Percentiles rank a stretch among this genome's conserved stretches.
These are phyloP conservation scores for Hortiboletus flavorubellus DNA, from an alignment of 768 basidiomycete genomes.

Conservation along the genomic window DNA sequence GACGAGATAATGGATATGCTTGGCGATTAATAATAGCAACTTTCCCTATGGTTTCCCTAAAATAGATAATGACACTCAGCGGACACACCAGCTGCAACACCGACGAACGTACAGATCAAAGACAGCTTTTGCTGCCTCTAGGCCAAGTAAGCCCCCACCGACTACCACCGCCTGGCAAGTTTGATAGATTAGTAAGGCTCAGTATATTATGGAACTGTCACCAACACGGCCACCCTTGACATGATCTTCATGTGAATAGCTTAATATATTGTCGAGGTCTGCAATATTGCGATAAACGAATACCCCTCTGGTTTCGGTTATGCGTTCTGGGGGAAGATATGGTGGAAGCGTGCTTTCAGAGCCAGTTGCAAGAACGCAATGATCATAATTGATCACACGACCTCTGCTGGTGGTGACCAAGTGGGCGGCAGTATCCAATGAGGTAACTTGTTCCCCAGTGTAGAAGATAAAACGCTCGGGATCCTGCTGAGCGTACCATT, in stretches of 20 bases:
- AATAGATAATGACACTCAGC: neutral
- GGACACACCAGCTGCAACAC: neutral
- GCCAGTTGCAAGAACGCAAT: constrained; percentile 67
- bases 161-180: constrained; percentile 37
- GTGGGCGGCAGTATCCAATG: constrained; percentile 37
- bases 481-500: constrained; percentile 60
- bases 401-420: constrained; percentile 47
- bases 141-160: constrained; percentile 68
- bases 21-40: constrained; percentile 54
- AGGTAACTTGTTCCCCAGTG: constrained; percentile 45
- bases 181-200: neutral
- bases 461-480: constrained; percentile 54
- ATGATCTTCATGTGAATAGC: constrained; percentile 47
- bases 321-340: constrained; percentile 43
- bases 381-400: constrained; percentile 50
- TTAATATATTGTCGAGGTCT: constrained; percentile 62
- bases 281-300: constrained; percentile 73
- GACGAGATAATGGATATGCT: constrained; percentile 53
- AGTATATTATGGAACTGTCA: neutral
- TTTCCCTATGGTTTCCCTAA: constrained; percentile 35
- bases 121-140: constrained; percentile 73
- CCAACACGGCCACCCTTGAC: constrained; percentile 35
- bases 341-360: constrained; percentile 62
- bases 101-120: constrained; percentile 45
- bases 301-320: constrained; percentile 46